These are phyloP conservation scores for Perkinsus olseni DNA, from an alignment of 169 alveolate species.

Conservation along the genomic window DNA sequence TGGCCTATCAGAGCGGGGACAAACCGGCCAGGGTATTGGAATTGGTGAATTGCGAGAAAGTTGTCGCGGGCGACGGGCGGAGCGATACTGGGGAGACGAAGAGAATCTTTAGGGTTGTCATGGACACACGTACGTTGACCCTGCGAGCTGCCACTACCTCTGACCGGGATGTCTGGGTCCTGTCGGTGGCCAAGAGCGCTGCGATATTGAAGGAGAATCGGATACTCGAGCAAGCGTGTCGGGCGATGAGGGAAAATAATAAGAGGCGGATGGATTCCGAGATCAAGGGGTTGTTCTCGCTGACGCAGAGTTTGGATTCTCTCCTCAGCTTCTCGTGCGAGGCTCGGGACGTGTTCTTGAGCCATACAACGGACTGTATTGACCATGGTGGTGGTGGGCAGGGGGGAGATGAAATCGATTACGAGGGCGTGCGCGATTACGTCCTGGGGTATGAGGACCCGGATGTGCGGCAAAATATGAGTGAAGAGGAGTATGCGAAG, in stretches of 20 bases:
- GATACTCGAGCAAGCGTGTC: not conserved
- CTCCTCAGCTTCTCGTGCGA: not conserved
- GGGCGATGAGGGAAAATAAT: not conserved
- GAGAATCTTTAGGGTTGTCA: not conserved
- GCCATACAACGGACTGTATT: not conserved
- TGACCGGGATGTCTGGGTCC: not conserved
- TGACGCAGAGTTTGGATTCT: not conserved
- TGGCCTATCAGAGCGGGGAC: not conserved
- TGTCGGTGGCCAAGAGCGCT: not conserved
- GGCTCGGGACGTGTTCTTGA: not conserved
- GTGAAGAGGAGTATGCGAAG: not conserved
- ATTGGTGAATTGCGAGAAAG: not conserved
- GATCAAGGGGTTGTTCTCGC: not conserved
- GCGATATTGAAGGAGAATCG: not conserved
- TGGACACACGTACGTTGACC: not conserved
- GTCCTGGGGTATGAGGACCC: not conserved
- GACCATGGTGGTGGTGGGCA: not conserved
- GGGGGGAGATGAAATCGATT: not conserved
- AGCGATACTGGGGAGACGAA: not conserved
- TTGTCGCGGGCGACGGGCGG: not conserved
- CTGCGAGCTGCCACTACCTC: not conserved
- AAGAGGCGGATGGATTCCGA: not conserved
- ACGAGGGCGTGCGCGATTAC: constrained; percentile 1
- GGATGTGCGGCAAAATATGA: not conserved
- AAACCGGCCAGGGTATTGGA: not conserved